A percentile compares a stretch with the other conserved stretches of the same genome.
phyloP scores from a whole-genome alignment of 371 early-diverging fungal species.

The Mucor saturninus region DNA sequence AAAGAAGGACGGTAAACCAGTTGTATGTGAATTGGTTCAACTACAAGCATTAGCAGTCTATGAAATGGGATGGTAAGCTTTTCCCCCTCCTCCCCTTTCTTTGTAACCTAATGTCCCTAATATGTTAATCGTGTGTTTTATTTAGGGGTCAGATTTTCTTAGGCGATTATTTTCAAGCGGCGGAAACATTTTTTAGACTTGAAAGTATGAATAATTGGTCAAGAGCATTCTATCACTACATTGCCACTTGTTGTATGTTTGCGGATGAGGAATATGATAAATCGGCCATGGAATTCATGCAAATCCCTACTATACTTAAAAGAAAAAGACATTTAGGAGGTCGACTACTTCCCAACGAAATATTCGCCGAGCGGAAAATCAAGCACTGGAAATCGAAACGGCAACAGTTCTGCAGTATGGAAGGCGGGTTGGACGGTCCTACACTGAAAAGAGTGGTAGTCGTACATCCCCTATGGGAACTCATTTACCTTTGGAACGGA shows the following conservation, averaged over 20 bases:
- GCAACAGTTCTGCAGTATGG: slow-evolving; percentile 6
- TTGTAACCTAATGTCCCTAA: neutral
- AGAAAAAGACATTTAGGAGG: slow-evolving; percentile 42
- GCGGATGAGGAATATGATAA: slow-evolving; percentile 56
- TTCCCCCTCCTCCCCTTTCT: neutral
- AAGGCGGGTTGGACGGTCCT: slow-evolving; percentile 31
- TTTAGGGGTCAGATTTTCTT: slow-evolving; percentile 54
- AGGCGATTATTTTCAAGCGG: slow-evolving; percentile 57
- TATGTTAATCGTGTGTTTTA: neutral
- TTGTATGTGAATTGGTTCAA: slow-evolving; percentile 38
- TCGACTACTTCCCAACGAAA: slow-evolving; percentile 48
- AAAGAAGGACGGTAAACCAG: slow-evolving; percentile 1
- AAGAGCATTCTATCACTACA: slow-evolving; percentile 57
- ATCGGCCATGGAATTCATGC: slow-evolving; percentile 48
- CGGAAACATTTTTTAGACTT: slow-evolving; percentile 52
- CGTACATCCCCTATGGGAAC: slow-evolving; percentile 53
- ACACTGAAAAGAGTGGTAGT: slow-evolving; percentile 34
- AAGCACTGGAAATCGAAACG: slow-evolving; percentile 38
- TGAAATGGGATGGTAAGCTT: slow-evolving; percentile 55
- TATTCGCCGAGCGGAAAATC: slow-evolving; percentile 52
- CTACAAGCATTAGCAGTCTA: slow-evolving; percentile 50
- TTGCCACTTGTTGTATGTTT: slow-evolving; percentile 60
- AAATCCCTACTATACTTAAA: slow-evolving; percentile 43
- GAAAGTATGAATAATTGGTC: slow-evolving; percentile 60
- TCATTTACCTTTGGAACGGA: slow-evolving; percentile 57